phyloP scores from a whole-genome alignment of 208 protist genomes.

The Leishmania braziliensis region DNA sequence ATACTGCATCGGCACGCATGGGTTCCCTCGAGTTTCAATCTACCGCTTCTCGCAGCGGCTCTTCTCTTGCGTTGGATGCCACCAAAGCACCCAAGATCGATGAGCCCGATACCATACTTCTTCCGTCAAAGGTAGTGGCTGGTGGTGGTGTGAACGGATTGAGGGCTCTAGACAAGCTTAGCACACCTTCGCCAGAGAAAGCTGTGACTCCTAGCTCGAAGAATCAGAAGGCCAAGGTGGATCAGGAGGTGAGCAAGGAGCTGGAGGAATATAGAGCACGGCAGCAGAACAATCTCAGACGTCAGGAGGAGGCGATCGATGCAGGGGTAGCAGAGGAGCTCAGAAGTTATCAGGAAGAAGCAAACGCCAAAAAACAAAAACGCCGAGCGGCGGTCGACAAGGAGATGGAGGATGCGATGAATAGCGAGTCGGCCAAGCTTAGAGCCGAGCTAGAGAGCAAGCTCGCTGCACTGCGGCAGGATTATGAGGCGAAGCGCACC shows the following conservation, averaged over 20 bases:
- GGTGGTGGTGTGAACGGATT: conserved; percentile 40
- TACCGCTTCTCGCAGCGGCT: conserved; percentile 24
- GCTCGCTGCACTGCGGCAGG: conserved; percentile 15
- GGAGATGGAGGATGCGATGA: conserved; percentile 8
- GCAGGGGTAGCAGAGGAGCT: conserved; percentile 10
- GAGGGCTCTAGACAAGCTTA: conserved; percentile 36
- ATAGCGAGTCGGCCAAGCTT: conserved; percentile 14
- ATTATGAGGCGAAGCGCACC: conserved; percentile 24
- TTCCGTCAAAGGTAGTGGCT: conserved; percentile 32
- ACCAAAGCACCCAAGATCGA: conserved; percentile 18
- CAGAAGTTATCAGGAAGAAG: conserved; percentile 11
- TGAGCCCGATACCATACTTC: conserved; percentile 15
- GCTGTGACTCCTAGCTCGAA: conserved; percentile 14
- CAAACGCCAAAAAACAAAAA: conserved; percentile 16
- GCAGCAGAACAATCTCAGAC: conserved; percentile 12
- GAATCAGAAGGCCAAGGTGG: conserved; percentile 23
- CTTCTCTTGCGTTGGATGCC: conserved; percentile 14
- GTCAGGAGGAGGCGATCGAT: conserved; percentile 21
- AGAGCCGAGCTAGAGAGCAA: conserved; percentile 20
- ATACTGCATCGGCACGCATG: conserved; percentile 4
- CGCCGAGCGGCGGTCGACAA: conserved; percentile 4
- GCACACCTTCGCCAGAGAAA: conserved; percentile 9
- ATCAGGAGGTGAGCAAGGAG: conserved; percentile 24
- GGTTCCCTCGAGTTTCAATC: conserved; percentile 25
- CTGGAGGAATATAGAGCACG: conserved; percentile 32